These are phyloP conservation scores for Hanseniaspora taiwanica DNA, from an alignment of 805 yeast species.

Conservation along the genomic window DNA sequence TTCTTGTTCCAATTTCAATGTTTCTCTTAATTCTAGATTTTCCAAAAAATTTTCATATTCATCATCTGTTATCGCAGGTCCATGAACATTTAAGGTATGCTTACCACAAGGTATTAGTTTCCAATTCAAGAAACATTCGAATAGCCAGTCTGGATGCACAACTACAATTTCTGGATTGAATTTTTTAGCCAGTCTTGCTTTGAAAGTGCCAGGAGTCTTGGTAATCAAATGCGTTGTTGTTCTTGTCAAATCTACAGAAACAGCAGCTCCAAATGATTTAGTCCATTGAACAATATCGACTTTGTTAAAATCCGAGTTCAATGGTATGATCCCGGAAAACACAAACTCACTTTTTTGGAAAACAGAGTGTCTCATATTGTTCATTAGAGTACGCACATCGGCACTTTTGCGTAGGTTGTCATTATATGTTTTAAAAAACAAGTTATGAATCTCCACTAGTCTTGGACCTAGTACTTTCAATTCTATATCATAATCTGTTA, in stretches of 20 bases:
- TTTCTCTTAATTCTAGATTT: neutral
- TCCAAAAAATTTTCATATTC: neutral
- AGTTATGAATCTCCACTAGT: constrained; percentile 47
- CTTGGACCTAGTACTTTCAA: constrained; percentile 49
- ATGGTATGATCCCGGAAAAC: constrained; percentile 81
- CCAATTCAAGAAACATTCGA: constrained; percentile 77
- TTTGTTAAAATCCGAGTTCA: constrained; percentile 55
- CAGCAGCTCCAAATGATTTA: constrained; percentile 78
- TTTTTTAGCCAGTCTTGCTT: constrained; percentile 67
- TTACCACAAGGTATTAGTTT: constrained; percentile 47
- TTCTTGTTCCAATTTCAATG: constrained; percentile 1
- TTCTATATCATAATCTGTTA: constrained; percentile 75
- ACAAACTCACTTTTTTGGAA: constrained; percentile 57
- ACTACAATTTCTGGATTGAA: constrained; percentile 50
- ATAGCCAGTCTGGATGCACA: constrained; percentile 90
- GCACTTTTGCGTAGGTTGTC: constrained; percentile 38
- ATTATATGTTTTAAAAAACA: constrained; percentile 43
- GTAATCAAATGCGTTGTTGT: constrained; percentile 84
- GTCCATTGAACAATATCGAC: constrained; percentile 93
- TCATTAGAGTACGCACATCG: constrained; percentile 59
- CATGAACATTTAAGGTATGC: constrained; percentile 40
- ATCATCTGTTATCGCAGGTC: constrained; percentile 21
- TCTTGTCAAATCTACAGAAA: constrained; percentile 55
- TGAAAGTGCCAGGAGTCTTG: constrained; percentile 64
- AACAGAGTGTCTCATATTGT: constrained; percentile 55